A percentile compares a stretch with the other conserved stretches of the same genome.
Evolutionary conservation across 1,284 basidiomycete genomes (phyloP).

Genomic region (Tausonia pullulans): DNA sequence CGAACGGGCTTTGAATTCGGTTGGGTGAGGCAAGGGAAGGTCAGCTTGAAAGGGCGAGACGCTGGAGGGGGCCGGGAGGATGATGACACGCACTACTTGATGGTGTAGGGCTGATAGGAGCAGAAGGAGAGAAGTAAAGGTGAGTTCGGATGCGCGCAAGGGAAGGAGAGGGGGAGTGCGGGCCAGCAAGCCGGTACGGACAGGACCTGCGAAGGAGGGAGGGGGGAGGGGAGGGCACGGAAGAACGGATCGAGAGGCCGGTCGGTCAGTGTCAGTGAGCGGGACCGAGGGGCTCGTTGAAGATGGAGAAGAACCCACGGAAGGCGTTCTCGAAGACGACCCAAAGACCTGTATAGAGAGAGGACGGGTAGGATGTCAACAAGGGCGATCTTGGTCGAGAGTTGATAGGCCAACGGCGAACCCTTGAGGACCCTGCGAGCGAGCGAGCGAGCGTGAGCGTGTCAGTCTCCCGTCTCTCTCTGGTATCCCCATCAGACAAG

Average conservation of each 20-base stretch:
- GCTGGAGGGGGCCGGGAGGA: not conserved
- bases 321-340: slow-evolving; percentile 98
- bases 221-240: not conserved
- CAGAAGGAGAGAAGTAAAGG: not conserved
- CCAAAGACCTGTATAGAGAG: slow-evolving; percentile 73
- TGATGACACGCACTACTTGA: slow-evolving; percentile 46
- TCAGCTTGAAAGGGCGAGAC: not conserved
- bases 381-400: not conserved
- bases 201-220: not conserved
- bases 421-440: not conserved
- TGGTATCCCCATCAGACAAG: not conserved
- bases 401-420: not conserved
- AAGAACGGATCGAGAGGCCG: not conserved
- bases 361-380: not conserved
- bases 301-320: slow-evolving; percentile 35
- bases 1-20: slow-evolving; percentile 43
- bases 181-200: too few species aligned
- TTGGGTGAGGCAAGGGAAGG: not conserved
- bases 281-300: not conserved
- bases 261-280: not conserved
- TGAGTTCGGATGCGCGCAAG: too few species aligned
- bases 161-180: too few species aligned
- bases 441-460: not conserved
- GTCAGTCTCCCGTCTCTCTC: not conserved
- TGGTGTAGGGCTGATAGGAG: slow-evolving; percentile 67